Base-by-base conservation (phyloP, 306 rosid genomes). In the Psophocarpus tetragonolobus region DNA sequence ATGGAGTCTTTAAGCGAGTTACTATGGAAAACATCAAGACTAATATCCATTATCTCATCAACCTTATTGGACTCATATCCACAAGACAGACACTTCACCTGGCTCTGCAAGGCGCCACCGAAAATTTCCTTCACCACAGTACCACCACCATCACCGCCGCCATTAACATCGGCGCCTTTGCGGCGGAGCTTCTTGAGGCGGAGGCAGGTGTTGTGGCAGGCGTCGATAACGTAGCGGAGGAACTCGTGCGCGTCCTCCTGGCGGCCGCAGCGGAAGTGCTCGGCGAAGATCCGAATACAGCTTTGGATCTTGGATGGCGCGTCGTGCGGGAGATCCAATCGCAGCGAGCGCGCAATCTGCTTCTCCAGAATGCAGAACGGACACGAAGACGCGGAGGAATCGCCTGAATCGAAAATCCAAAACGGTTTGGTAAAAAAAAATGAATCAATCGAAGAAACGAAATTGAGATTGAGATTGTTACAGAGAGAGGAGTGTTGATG, bases 171-270 rank as follows among this genome's bases (percentile, higher is more conserved):
- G 1, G 76, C 61, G 4, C 57, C 86, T 50, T 73, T 89, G 10
- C 90, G 86, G 51, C 81, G 89, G 26, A 90, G 79, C 88, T 96
- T 96, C 92, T 88, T 92, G 65, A 96, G 87, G 41, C 97, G 94
- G 65, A 92, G 91, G 72, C 96, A 96, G 12, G 97, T 87, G 72
- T 96, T 92, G 80, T 96, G 97, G 84, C 99, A 96, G 36, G 99
- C 97, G 42, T 96, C 98, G 0, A 96, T 96, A 24, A 96, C 99
- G 67, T 92, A 96, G 3, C 99, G 90, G 57, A 92, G 85, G 63
- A 96, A 92, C 87, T 96, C 99, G 27, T 96, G 99, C 0, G 99
- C 99, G 42, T 96, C 99, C 84, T 96, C 99, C 86, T 96, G 99
- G 20, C 97, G 91, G 0, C 98, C 99, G 14, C 84, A 61, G 26